These are phyloP conservation scores for Penicillium concentricum DNA, from an alignment of 2,329 filamentous ascomycete genomes.

Conservation along the genomic window DNA sequence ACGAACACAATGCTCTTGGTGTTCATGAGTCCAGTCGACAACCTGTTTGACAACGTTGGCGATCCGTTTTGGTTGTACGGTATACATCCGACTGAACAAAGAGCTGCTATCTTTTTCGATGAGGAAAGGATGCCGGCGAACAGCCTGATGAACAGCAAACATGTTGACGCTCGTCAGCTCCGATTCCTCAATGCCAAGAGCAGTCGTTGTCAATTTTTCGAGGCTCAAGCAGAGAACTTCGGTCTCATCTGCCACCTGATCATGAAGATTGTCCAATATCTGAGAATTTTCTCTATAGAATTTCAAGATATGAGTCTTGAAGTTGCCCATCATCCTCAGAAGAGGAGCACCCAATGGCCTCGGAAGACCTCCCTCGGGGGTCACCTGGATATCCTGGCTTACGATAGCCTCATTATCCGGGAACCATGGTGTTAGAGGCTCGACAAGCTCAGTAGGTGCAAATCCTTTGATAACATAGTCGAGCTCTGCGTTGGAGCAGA, in stretches of 20 bases:
- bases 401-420: conserved; percentile 39
- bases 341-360: conserved; percentile 38
- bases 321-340: conserved; percentile 34
- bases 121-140: conserved; percentile 33
- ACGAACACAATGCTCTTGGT: conserved; percentile 38
- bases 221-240: conserved; percentile 35
- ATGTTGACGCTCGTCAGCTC: conserved; percentile 33
- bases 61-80: conserved; percentile 53
- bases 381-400: conserved; percentile 33
- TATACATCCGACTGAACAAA: conserved; percentile 42
- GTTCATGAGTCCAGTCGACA: conserved; percentile 56
- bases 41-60: conserved; percentile 52
- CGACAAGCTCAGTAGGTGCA: conserved; percentile 45
- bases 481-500: conserved; percentile 38
- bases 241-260: conserved; percentile 38
- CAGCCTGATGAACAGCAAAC: conserved; percentile 37
- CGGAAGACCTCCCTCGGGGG: conserved; percentile 44
- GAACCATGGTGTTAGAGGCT: conserved; percentile 52
- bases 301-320: conserved; percentile 32
- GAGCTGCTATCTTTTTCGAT: conserved; percentile 36
- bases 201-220: conserved; percentile 38
- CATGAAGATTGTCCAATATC: conserved; percentile 39
- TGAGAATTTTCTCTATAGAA: conserved; percentile 37
- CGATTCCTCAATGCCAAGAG: conserved; percentile 30
- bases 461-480: conserved; percentile 53